These are phyloP conservation scores for Pseudoneurospora amorphoporcata DNA, from an alignment of 495 filamentous ascomycete species.

Conservation along the genomic window DNA sequence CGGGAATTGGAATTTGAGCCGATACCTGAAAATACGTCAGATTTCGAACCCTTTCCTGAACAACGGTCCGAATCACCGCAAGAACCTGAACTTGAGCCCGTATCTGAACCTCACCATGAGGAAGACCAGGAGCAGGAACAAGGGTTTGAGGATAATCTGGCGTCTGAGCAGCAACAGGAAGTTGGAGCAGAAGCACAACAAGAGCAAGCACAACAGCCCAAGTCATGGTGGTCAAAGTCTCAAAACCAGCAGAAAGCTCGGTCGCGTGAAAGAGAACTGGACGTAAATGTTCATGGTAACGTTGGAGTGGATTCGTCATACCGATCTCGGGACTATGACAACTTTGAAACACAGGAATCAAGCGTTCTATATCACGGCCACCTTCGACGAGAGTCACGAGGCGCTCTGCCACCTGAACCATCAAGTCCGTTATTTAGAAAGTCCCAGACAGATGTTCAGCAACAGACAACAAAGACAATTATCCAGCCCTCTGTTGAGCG, in stretches of 20 bases:
- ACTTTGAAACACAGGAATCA: background rate
- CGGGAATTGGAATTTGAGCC: background rate
- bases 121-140: background rate
- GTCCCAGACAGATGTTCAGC: background rate
- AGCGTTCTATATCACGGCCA: background rate
- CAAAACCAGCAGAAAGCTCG: background rate
- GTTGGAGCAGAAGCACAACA: background rate
- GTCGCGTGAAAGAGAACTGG: background rate
- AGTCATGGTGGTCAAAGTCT: background rate
- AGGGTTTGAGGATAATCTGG: background rate
- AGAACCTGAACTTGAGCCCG: background rate
- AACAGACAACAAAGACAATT: conserved; percentile 5
- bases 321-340: background rate
- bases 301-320: background rate
- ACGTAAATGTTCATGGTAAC: background rate
- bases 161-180: background rate
- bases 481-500: conserved; percentile 28
- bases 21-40: background rate
- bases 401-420: background rate
- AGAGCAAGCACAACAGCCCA: background rate
- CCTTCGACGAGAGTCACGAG: background rate
- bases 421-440: background rate
- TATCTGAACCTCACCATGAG: background rate
- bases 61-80: background rate
- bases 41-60: background rate